Evolutionary conservation across 106 monocot genomes (phyloP).

Genomic region (Xerophyta viscosa): DNA sequence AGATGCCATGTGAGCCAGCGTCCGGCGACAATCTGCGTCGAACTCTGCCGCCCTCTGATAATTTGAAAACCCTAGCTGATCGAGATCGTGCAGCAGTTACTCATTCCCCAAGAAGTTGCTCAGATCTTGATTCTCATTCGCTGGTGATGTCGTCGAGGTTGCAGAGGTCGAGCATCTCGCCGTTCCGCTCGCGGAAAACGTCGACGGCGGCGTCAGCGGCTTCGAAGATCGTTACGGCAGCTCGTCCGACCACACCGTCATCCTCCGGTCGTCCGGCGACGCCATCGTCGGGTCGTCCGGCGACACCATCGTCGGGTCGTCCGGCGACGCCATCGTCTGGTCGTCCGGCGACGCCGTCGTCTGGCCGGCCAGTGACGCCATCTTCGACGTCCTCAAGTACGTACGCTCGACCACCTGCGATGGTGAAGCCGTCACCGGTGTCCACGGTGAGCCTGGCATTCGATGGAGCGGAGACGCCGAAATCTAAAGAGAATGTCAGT

Average conservation of each 20-base stretch:
- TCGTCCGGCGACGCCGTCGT: background rate
- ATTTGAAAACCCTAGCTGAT: background rate
- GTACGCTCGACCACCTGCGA: no score
- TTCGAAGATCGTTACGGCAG: constrained; percentile 22
- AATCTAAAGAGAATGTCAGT: constrained; percentile 75
- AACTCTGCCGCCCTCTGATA: no score
- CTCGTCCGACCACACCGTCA: constrained; percentile 42
- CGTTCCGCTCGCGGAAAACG: constrained; percentile 57
- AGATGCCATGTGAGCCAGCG: no score
- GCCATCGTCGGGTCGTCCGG: constrained; percentile 9
- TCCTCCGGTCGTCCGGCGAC: constrained; percentile 26
- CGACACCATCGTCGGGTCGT: constrained; percentile 5
- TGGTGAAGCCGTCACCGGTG: constrained; percentile 20
- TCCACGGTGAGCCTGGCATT: constrained; percentile 3
- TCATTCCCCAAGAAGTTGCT: background rate
- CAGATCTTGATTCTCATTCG: background rate
- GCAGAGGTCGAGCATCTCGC: constrained; percentile 80
- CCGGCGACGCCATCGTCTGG: constrained; percentile 1
- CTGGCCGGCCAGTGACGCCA: background rate
- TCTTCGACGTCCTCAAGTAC: no score
- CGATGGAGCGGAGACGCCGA: constrained; percentile 13
- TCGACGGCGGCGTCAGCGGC: constrained; percentile 12
- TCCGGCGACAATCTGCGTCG: no score
- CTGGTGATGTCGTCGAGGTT: constrained; percentile 34
- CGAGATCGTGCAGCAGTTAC: no score